Conservation (phyloP, 2,329 filamentous ascomycete species). For the Camptophora hylomeconis region DNA sequence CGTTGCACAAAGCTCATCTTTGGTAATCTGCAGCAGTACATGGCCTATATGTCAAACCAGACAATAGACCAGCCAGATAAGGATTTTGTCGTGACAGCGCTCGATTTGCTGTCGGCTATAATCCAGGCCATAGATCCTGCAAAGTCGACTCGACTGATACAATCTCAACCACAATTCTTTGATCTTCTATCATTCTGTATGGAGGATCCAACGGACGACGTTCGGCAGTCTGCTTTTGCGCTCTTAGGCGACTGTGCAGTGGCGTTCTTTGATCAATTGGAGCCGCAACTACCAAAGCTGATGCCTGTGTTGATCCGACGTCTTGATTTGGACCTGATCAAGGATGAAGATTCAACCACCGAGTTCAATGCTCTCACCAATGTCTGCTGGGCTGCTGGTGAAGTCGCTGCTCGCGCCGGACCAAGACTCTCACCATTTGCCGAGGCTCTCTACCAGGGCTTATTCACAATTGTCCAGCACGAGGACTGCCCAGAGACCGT, state of each 20-base stretch:
- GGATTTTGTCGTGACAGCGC: constrained; percentile 89
- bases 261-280: constrained; percentile 73
- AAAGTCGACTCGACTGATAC: constrained; percentile 65
- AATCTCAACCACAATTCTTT: constrained; percentile 72
- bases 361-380: constrained; percentile 94
- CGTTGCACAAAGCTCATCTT: constrained; percentile 87
- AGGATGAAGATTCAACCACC: constrained; percentile 55
- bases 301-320: constrained; percentile 72
- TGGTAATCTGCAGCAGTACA: constrained; percentile 70
- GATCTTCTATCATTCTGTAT: constrained; percentile 84
- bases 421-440: constrained; percentile 52
- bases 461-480: constrained; percentile 73
- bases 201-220: constrained; percentile 81
- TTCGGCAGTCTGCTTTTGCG: constrained; percentile 90
- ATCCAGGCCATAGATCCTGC: constrained; percentile 71
- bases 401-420: constrained; percentile 69
- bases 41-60: constrained; percentile 55
- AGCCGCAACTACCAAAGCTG: constrained; percentile 58
- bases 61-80: constrained; percentile 73
- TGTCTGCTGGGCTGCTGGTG: constrained; percentile 90
- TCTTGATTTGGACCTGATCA: constrained; percentile 64
- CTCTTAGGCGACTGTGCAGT: constrained; percentile 89
- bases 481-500: constrained; percentile 75
- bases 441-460: constrained; percentile 60
- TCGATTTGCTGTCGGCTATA: constrained; percentile 85